Evolutionary conservation across 1,284 basidiomycete species (phyloP).

Genomic region (Earliella scabrosa): DNA sequence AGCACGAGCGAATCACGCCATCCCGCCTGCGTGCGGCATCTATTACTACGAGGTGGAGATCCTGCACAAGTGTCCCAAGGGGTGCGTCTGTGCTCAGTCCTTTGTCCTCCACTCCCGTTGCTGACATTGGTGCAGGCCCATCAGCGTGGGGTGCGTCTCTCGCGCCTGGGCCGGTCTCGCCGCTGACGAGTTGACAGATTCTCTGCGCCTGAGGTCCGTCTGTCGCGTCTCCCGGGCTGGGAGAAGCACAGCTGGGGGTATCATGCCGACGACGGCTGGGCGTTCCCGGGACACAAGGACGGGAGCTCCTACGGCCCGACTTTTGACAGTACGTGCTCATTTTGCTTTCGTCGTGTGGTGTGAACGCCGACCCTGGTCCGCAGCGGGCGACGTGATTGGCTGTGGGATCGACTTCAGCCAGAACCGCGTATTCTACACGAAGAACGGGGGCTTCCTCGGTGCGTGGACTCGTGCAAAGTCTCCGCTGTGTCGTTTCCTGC

Average conservation of each 20-base stretch:
- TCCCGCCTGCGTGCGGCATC: constrained; percentile 84
- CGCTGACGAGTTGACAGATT: constrained; percentile 39
- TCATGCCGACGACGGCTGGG: constrained; percentile 89
- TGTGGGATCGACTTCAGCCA: constrained; percentile 89
- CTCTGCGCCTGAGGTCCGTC: constrained; percentile 54
- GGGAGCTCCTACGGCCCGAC: constrained; percentile 78
- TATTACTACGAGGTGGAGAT: constrained; percentile 93
- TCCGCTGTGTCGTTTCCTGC: constrained; percentile 6
- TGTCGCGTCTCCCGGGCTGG: constrained; percentile 87
- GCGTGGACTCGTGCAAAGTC: constrained; percentile 27
- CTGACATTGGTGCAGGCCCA: constrained; percentile 54
- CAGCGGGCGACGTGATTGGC: constrained; percentile 85
- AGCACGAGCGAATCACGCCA: constrained; percentile 72
- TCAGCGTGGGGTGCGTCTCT: constrained; percentile 70
- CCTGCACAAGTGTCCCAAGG: constrained; percentile 76
- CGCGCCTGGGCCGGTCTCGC: constrained; percentile 1
- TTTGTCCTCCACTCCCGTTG: constrained; percentile 8
- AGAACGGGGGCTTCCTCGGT: constrained; percentile 85
- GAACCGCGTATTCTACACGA: constrained; percentile 85
- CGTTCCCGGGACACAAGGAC: constrained; percentile 75
- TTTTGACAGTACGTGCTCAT: constrained; percentile 64
- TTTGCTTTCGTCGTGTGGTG: neutral
- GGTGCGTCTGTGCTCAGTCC: constrained; percentile 55
- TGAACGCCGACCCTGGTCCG: constrained; percentile 13
- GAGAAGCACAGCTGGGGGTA: constrained; percentile 92